Evolutionary conservation across 306 rosid species (phyloP).

Genomic region (Glycine latifolia): DNA sequence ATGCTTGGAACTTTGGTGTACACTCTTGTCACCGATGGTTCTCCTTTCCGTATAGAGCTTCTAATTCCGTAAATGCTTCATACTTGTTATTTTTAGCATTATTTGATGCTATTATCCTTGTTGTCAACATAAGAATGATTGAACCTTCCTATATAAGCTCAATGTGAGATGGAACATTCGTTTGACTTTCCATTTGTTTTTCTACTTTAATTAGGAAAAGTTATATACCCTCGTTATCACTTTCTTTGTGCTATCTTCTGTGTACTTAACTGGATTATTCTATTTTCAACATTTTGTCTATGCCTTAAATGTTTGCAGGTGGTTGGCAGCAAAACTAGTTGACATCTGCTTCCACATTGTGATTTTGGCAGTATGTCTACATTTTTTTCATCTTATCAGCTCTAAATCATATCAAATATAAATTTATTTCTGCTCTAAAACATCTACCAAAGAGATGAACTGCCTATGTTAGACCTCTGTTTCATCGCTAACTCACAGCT

Average conservation of each 20-base stretch:
- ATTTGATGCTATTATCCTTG: constrained; percentile 19
- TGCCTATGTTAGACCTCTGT: constrained; percentile 1
- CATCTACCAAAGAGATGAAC: neutral
- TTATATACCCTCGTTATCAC: neutral
- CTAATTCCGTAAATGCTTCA: constrained; percentile 77
- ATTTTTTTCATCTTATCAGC: constrained; percentile 36
- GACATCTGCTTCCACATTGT: constrained; percentile 83
- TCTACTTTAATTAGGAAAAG: neutral
- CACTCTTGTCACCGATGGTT: constrained; percentile 75
- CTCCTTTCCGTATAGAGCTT: constrained; percentile 80
- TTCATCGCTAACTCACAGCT: neutral
- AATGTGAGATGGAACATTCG: neutral
- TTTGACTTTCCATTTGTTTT: neutral
- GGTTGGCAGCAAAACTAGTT: constrained; percentile 76
- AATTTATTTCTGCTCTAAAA: neutral
- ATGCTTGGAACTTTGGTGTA: constrained; percentile 77
- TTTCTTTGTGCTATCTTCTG: constrained; percentile 31
- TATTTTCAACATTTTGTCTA: constrained; percentile 21
- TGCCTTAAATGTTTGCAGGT: constrained; percentile 60
- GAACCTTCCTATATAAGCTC: constrained; percentile 34
- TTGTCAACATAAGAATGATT: constrained; percentile 29
- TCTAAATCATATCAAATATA: constrained; percentile 23
- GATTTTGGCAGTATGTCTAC: constrained; percentile 72
- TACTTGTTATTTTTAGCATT: constrained; percentile 14
- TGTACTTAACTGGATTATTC: constrained; percentile 14